phyloP scores from a whole-genome alignment of 768 basidiomycete species.

The Pisolithus albus region DNA sequence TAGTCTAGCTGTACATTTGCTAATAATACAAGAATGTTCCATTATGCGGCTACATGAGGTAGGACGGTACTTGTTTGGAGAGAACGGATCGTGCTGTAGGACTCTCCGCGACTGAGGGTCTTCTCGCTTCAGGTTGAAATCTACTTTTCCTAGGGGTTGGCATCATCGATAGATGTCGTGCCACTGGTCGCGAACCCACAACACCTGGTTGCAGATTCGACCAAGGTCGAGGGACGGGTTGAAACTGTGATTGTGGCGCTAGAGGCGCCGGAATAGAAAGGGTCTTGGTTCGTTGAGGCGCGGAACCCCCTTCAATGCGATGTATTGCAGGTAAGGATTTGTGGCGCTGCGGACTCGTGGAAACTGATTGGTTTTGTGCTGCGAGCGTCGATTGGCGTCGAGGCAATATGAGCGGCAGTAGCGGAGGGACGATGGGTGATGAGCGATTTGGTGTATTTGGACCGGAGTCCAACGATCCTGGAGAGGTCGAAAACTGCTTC shows the following conservation, averaged over 20 bases:
- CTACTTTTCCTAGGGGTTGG: neutral
- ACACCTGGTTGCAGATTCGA: neutral
- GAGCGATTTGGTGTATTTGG: neutral
- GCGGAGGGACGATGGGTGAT: neutral
- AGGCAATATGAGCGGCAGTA: slow-evolving; percentile 9
- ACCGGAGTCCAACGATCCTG: neutral
- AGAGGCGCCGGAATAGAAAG: slow-evolving; percentile 3
- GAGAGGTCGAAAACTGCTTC: neutral
- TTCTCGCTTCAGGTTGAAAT: neutral
- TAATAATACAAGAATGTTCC: neutral
- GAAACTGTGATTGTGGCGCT: neutral
- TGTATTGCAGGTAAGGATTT: slow-evolving; percentile 18
- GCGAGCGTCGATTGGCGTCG: slow-evolving; percentile 5
- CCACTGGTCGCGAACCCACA: neutral
- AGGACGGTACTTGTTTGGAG: slow-evolving; percentile 14
- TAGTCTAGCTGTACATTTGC: neutral
- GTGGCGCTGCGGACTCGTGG: slow-evolving; percentile 8
- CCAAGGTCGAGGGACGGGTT: neutral
- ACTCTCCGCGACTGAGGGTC: neutral
- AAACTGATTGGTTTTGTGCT: neutral
- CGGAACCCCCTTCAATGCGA: slow-evolving; percentile 2
- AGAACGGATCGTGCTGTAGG: slow-evolving; percentile 6
- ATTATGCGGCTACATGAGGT: slow-evolving; percentile 13
- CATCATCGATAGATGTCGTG: slow-evolving; percentile 17
- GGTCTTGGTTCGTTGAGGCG: neutral